phyloP scores from a whole-genome alignment of 1,139 yeast genomes.

The Suhomyces taliae region DNA sequence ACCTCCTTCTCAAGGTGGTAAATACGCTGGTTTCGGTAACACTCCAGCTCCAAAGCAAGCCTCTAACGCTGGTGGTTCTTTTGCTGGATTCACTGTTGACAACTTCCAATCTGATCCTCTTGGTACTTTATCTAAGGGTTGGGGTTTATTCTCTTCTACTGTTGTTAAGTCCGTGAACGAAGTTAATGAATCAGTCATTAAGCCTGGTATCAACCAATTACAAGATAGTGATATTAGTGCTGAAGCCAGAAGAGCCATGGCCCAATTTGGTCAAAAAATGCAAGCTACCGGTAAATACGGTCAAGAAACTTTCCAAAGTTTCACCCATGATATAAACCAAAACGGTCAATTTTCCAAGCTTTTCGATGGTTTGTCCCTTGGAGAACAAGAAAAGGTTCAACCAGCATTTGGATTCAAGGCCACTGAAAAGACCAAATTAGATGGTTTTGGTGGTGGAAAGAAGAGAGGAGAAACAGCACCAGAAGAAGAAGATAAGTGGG shows the following conservation, averaged over 20 bases:
- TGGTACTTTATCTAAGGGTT: slow-evolving; percentile 86
- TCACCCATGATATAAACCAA: slow-evolving; percentile 50
- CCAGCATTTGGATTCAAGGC: slow-evolving; percentile 79
- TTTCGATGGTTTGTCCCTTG: slow-evolving; percentile 41
- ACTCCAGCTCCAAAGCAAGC: slow-evolving; percentile 51
- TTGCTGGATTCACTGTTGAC: slow-evolving; percentile 65
- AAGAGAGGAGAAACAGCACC: slow-evolving; percentile 13
- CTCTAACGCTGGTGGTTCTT: slow-evolving; percentile 35
- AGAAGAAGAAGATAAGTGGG: slow-evolving; percentile 46
- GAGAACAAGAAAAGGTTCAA: slow-evolving; percentile 35
- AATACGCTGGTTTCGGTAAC: slow-evolving; percentile 87
- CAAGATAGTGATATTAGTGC: slow-evolving; percentile 76
- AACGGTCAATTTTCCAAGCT: slow-evolving; percentile 49
- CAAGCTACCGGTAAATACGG: slow-evolving; percentile 84
- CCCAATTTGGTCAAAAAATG: slow-evolving; percentile 92
- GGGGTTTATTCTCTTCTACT: slow-evolving; percentile 87
- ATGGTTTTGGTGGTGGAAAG: slow-evolving; percentile 49
- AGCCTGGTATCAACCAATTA: slow-evolving; percentile 81
- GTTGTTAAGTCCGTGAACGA: slow-evolving; percentile 82
- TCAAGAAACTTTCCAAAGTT: slow-evolving; percentile 60
- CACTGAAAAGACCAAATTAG: slow-evolving; percentile 54
- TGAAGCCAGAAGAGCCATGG: slow-evolving; percentile 88
- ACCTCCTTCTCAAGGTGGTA: slow-evolving; percentile 95
- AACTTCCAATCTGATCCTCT: slow-evolving; percentile 83
- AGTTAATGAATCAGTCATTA: slow-evolving; percentile 83